phyloP scores from a whole-genome alignment of 108 stramenopile genomes.

The Aureococcus anophagefferens region DNA sequence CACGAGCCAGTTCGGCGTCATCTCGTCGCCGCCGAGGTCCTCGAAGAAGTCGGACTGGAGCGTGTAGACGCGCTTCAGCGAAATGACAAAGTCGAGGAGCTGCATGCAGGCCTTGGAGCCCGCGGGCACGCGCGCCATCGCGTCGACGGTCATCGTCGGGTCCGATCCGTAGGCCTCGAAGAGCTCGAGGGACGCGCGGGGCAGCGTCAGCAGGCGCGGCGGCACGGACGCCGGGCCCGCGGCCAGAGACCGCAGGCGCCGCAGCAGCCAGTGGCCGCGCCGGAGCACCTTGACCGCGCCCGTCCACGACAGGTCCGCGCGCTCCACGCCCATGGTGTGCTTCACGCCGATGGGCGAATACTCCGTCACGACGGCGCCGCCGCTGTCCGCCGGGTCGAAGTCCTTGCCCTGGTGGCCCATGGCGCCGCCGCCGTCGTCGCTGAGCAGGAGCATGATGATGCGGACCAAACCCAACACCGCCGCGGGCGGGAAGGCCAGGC shows the following conservation, averaged over 20 bases:
- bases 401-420: background rate
- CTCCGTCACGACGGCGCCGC: background rate
- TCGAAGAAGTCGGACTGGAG: conserved; percentile 10
- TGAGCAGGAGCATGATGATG: conserved; percentile 7
- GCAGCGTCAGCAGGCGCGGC: conserved; percentile 3
- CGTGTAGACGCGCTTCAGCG: background rate
- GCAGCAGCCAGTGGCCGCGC: conserved; percentile 1
- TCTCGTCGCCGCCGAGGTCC: conserved; percentile 9
- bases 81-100: background rate
- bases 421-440: conserved; percentile 4
- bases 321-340: background rate
- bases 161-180: conserved; percentile 3
- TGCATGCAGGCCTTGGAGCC: conserved; percentile 8
- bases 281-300: conserved; percentile 14
- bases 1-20: background rate
- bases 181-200: background rate
- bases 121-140: background rate
- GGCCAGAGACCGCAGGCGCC: conserved; percentile 6
- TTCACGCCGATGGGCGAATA: conserved; percentile 6
- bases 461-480: conserved; percentile 6
- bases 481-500: conserved; percentile 4
- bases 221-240: conserved; percentile 11
- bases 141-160: conserved; percentile 9
- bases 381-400: background rate
- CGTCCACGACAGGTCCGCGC: conserved; percentile 4